Percentiles rank a stretch among this genome's conserved stretches.
phyloP scores from a whole-genome alignment of 2,329 filamentous ascomycete genomes.

The Rutstroemia sp. region DNA sequence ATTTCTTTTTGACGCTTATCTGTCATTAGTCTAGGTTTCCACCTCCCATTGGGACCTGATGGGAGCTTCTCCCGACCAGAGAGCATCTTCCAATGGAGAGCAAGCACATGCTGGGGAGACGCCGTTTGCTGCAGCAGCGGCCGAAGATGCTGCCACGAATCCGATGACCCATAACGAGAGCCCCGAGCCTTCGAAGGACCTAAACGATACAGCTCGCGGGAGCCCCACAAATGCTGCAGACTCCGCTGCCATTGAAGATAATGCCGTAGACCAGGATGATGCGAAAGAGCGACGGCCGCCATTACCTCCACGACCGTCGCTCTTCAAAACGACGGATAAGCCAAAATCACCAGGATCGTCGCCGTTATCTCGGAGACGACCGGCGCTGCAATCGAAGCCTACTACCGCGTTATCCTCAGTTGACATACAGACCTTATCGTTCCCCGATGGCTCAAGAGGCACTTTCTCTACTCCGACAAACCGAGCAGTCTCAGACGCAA shows the following conservation, averaged over 20 bases:
- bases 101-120: conserved; percentile 14
- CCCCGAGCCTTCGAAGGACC: conserved; percentile 11
- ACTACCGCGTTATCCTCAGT: conserved; percentile 81
- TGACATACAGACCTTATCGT: conserved; percentile 70
- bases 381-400: conserved; percentile 50
- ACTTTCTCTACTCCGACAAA: conserved; percentile 44
- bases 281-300: conserved; percentile 35
- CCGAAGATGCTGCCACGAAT: conserved; percentile 18
- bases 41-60: conserved; percentile 14
- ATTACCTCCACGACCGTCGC: conserved; percentile 38
- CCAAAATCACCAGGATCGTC: conserved; percentile 12
- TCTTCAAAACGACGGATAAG: conserved; percentile 18
- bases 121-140: conserved; percentile 14
- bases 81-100: conserved; percentile 10
- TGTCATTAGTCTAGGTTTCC: neutral
- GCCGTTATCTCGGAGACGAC: conserved; percentile 26
- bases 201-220: neutral
- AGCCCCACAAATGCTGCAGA: neutral
- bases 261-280: conserved; percentile 11
- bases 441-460: conserved; percentile 61
- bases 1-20: neutral
- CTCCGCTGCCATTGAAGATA: neutral
- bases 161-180: conserved; percentile 20
- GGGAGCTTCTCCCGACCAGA: conserved; percentile 14
- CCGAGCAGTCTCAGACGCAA: conserved; percentile 25